A percentile compares a stretch with the other conserved stretches of the same genome.
Evolutionary conservation across 164 flowering plant genomes (phyloP).

Genomic region (Stephania japonica): DNA sequence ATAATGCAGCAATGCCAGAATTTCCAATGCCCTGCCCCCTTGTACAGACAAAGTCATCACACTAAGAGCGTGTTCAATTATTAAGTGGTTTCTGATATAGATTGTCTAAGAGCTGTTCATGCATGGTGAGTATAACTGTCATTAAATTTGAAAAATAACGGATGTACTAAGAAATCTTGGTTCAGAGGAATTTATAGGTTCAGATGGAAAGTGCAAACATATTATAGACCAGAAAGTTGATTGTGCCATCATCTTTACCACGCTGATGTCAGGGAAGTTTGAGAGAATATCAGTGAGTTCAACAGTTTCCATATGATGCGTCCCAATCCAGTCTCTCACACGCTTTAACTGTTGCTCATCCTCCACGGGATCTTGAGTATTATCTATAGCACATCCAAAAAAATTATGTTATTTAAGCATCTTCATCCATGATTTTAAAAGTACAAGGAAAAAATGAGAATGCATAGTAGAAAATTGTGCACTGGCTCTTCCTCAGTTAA

Average conservation of each 20-base stretch:
- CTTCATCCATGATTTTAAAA: neutral
- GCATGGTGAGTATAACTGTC: neutral
- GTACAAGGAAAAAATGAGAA: neutral
- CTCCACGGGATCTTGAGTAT: conserved; percentile 73
- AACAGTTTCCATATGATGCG: conserved; percentile 44
- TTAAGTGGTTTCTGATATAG: neutral
- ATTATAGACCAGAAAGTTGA: neutral
- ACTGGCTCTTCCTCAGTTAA: neutral
- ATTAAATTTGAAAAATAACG: neutral
- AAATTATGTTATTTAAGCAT: neutral
- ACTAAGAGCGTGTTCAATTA: neutral
- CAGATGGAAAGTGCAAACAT: neutral
- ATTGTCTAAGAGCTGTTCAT: neutral
- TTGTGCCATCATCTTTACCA: conserved; percentile 34
- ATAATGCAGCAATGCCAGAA: neutral
- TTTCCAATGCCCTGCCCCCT: neutral
- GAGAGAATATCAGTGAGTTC: conserved; percentile 76
- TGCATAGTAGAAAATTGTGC: neutral
- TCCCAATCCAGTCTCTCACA: conserved; percentile 69
- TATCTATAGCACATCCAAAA: conserved; percentile 34
- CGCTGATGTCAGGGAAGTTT: conserved; percentile 74
- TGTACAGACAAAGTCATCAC: neutral
- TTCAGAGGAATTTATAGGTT: neutral
- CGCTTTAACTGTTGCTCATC: conserved; percentile 57
- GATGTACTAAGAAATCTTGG: neutral